Percentiles rank a stretch among this genome's conserved stretches.
Conservation (phyloP, 2,329 filamentous ascomycete species). For the Lachnellula willkommii region DNA sequence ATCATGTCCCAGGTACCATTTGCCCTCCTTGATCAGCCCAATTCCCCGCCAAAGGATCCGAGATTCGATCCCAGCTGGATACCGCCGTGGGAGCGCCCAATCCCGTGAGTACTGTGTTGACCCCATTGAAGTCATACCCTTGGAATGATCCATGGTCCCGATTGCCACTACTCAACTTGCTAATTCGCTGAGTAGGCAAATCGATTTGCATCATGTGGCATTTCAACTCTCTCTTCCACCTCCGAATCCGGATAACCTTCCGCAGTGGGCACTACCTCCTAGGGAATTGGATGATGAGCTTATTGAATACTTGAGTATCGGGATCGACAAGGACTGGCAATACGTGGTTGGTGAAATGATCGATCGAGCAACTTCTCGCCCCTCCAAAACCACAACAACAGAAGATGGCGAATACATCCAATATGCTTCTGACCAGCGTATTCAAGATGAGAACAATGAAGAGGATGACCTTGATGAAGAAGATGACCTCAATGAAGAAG, state of each 20-base stretch:
- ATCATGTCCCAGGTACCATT: neutral
- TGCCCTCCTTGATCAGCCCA: neutral
- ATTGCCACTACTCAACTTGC: neutral
- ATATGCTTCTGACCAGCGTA: neutral
- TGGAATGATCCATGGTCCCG: neutral
- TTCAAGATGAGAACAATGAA: neutral
- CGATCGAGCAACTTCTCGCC: neutral
- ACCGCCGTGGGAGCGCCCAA: neutral
- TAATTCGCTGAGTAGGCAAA: neutral
- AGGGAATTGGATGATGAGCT: neutral
- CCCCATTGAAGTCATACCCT: neutral
- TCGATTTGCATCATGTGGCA: neutral
- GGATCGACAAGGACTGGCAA: neutral
- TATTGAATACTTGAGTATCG: neutral
- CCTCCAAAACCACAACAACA: neutral
- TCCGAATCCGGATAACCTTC: neutral
- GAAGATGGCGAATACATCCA: neutral
- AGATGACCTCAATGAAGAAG: neutral
- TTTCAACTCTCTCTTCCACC: neutral
- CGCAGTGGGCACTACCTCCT: neutral
- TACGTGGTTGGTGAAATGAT: neutral
- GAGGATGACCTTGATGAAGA: neutral
- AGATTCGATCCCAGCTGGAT: neutral
- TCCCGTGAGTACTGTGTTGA: neutral
- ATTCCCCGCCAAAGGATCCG: neutral